Evolutionary conservation across 78 protist genomes (phyloP).

Genomic region (Monosiga brevicollis): DNA sequence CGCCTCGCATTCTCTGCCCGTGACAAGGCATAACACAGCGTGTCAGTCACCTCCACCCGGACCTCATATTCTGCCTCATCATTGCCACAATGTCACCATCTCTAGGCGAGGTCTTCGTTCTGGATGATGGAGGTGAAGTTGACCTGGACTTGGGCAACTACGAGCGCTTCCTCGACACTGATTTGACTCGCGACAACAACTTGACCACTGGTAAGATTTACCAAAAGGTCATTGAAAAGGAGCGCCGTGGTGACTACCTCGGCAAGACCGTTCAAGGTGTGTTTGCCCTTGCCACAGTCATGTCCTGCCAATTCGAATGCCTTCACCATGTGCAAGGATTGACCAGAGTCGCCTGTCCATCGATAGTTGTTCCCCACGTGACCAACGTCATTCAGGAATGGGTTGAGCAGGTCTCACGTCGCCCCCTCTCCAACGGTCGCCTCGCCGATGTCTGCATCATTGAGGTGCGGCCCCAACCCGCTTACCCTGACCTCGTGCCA

Average conservation of each 20-base stretch:
- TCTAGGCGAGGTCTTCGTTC: constrained; percentile 52
- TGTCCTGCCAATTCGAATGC: too few species aligned
- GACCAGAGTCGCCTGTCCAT: too few species aligned
- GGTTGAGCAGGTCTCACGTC: constrained; percentile 83
- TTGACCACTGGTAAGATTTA: constrained; percentile 97
- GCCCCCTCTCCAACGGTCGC: constrained; percentile 54
- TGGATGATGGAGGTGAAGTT: constrained; percentile 93
- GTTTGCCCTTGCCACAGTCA: neutral
- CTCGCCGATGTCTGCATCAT: constrained; percentile 85
- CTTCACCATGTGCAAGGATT: too few species aligned
- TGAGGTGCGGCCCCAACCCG: too few species aligned
- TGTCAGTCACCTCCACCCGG: too few species aligned
- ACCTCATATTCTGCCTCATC: too few species aligned
- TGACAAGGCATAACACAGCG: too few species aligned
- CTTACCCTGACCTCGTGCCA: too few species aligned
- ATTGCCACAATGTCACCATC: too few species aligned
- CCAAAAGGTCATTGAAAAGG: constrained; percentile 53
- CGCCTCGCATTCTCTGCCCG: neutral
- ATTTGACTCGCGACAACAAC: constrained; percentile 78
- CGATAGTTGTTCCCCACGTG: constrained; percentile 92
- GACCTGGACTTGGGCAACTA: constrained; percentile 96
- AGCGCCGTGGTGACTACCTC: constrained; percentile 90
- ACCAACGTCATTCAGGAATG: constrained; percentile 78
- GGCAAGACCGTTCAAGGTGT: constrained; percentile 96
- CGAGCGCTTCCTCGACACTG: constrained; percentile 84